Percentiles rank a stretch among this genome's conserved stretches.
Evolutionary conservation across 192 early-diverging fungal genomes (phyloP).

Genomic region (Phycomyces blakesleeanus): DNA sequence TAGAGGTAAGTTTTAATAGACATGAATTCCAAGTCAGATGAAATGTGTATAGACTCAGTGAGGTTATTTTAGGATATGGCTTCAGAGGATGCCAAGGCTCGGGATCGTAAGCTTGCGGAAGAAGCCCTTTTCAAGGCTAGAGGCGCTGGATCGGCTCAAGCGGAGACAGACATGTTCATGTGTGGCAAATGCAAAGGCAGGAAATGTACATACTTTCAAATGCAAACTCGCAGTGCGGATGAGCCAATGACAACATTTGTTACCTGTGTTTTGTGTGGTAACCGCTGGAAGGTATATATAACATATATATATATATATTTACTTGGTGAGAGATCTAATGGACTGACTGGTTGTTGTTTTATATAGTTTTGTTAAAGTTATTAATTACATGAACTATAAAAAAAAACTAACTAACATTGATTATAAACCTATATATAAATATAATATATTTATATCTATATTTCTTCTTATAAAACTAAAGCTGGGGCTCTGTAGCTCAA

Average conservation of each 20-base stretch:
- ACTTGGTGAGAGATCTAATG: too few species aligned
- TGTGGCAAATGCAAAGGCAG: constrained; percentile 91
- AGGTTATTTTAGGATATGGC: constrained; percentile 78
- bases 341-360: too few species aligned
- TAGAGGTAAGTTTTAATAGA: constrained; percentile 39
- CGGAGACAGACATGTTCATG: constrained; percentile 90
- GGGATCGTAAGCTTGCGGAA: constrained; percentile 66
- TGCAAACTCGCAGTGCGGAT: constrained; percentile 87
- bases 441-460: too few species aligned
- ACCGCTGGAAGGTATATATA: constrained; percentile 72
- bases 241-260: constrained; percentile 99
- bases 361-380: too few species aligned
- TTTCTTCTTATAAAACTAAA: too few species aligned
- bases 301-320: not conserved
- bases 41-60: too few species aligned
- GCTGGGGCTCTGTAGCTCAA: too few species aligned
- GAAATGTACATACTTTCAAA: constrained; percentile 86
- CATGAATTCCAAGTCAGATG: constrained; percentile 2
- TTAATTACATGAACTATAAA: too few species aligned
- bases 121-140: constrained; percentile 74
- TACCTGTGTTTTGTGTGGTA: constrained; percentile 80
- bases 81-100: constrained; percentile 74
- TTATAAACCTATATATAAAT: too few species aligned
- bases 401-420: too few species aligned
- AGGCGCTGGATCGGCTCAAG: constrained; percentile 66